Conservation (phyloP, 257 asterid genomes). For the Solanum paucissectum region DNA sequence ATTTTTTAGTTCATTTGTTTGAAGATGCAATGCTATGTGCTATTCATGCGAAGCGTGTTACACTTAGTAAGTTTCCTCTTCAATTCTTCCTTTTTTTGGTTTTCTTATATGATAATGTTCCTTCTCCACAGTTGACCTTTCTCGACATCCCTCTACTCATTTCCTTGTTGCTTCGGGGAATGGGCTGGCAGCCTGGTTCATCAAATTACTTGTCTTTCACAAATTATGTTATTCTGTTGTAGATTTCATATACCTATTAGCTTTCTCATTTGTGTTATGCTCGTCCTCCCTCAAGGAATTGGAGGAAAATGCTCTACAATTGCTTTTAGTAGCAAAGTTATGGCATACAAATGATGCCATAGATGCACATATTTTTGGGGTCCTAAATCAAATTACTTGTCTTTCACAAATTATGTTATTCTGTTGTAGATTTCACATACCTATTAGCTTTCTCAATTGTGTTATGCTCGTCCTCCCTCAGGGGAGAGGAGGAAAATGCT, state of each 20-base stretch:
- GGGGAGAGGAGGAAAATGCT: not conserved
- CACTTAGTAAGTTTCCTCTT: slow-evolving; percentile 59
- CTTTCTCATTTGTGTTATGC: not conserved
- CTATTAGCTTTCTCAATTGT: not conserved
- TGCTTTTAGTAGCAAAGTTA: not conserved
- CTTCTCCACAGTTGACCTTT: not conserved
- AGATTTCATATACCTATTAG: not conserved
- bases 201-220: not conserved
- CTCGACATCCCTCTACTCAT: not conserved
- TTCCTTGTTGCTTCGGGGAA: not conserved
- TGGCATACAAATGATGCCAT: not conserved
- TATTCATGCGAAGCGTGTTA: slow-evolving; percentile 91
- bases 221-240: not conserved
- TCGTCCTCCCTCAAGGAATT: not conserved
- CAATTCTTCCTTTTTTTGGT: not conserved
- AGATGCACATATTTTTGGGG: not conserved
- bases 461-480: not conserved
- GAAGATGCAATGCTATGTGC: slow-evolving; percentile 87
- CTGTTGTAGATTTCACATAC: not conserved
- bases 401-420: not conserved
- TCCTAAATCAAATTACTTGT: not conserved
- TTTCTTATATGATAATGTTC: not conserved
- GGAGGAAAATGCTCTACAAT: not conserved
- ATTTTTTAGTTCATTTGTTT: slow-evolving; percentile 43
- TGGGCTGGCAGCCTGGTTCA: not conserved